These are phyloP conservation scores for Amaranthus hypochondriacus DNA, from an alignment of 148 eudicot genomes.

Conservation along the genomic window DNA sequence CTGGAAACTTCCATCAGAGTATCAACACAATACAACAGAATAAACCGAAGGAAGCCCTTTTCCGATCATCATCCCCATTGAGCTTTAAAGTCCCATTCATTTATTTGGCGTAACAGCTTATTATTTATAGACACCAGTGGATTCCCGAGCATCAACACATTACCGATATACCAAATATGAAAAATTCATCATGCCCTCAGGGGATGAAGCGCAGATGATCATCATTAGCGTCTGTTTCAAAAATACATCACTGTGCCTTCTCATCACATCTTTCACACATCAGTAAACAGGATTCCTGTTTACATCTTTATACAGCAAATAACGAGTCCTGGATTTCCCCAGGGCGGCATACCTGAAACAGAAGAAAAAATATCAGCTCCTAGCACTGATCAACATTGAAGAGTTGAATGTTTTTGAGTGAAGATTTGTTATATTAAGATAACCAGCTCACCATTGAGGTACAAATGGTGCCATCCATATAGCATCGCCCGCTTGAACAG, in stretches of 20 bases:
- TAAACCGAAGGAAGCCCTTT: neutral
- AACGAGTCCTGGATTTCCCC: slow-evolving; percentile 80
- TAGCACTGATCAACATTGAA: neutral
- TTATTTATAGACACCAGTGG: neutral
- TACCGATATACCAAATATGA: neutral
- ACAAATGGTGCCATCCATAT: slow-evolving; percentile 99
- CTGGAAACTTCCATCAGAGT: neutral
- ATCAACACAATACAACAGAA: neutral
- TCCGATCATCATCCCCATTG: neutral
- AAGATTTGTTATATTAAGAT: neutral
- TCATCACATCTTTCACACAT: slow-evolving; percentile 13
- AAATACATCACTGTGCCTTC: neutral
- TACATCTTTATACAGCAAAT: slow-evolving; percentile 92
- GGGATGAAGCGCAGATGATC: neutral
- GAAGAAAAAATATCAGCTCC: slow-evolving; percentile 12
- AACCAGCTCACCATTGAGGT: slow-evolving; percentile 77
- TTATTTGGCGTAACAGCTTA: neutral
- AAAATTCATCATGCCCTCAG: neutral
- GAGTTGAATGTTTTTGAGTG: too few relatives aligned
- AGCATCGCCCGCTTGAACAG: slow-evolving; percentile 90
- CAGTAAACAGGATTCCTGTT: slow-evolving; percentile 74
- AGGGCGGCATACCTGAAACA: slow-evolving; percentile 94
- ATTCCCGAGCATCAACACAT: neutral
- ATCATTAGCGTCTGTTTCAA: neutral
- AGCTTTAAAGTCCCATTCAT: neutral